Evolutionary conservation across 129 eudicot species (phyloP).

Genomic region (Artemisia tridentata): DNA sequence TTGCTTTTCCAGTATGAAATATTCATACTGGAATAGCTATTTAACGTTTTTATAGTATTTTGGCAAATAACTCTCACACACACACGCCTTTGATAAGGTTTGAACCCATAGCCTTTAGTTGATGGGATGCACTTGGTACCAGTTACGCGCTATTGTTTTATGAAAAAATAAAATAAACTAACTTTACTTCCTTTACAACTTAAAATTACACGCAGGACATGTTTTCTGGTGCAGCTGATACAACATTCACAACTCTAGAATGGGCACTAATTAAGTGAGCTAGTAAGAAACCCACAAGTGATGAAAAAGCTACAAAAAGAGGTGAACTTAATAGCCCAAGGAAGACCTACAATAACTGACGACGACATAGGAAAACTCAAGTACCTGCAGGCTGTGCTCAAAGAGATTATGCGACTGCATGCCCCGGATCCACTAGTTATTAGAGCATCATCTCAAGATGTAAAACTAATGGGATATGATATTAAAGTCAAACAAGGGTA

Average conservation of each 20-base stretch:
- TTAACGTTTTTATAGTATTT: too few relatives aligned
- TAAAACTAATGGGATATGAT: not conserved
- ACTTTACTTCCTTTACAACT: not conserved
- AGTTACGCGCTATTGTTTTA: not conserved
- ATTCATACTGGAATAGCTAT: too few relatives aligned
- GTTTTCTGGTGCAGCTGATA: slow-evolving; percentile 7
- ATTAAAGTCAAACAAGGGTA: not conserved
- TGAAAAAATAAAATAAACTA: not conserved
- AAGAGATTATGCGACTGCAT: slow-evolving; percentile 4
- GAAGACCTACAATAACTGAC: not conserved
- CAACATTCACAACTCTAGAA: slow-evolving; percentile 1
- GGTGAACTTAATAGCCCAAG: not conserved
- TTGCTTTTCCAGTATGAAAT: too few relatives aligned
- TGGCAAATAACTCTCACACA: too few relatives aligned
- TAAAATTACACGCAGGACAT: not conserved
- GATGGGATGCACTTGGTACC: not conserved
- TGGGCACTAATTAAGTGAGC: slow-evolving; percentile 1
- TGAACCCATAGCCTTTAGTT: too few relatives aligned
- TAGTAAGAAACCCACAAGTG: not conserved
- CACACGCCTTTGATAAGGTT: too few relatives aligned
- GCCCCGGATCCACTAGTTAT: not conserved
- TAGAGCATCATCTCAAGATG: slow-evolving; percentile 8
- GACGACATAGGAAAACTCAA: not conserved
- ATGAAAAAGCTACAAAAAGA: not conserved
- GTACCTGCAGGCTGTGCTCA: not conserved